Base-by-base conservation (phyloP, 441 rosid species). In the Geranium incanum region DNA sequence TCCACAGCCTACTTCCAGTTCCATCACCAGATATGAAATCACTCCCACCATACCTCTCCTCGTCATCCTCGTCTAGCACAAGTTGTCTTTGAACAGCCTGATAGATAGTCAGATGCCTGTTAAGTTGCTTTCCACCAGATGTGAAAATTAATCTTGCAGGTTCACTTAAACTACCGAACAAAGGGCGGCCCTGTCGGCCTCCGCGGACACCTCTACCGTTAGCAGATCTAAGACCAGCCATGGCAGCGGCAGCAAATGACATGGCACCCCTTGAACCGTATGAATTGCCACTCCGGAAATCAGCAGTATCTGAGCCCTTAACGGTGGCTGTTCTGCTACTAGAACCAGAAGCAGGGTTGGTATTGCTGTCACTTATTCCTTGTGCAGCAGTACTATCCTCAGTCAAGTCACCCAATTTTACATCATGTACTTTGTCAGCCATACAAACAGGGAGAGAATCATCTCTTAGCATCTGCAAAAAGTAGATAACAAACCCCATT, bases 221-320 rank as follows among this genome's bases (percentile, higher is more conserved):
- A 71, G 91, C 84, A 80, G 96, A 84, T 75, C 96, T 96, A 76
- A 93, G 91, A 76, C 98, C 98, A 78, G 98, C 96, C 98, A 93
- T 93, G 9, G 99, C 95, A 38, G 97, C 97, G 64, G 99, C 97
- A 52, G 97, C 99, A 81, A 92, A 96, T 45, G 97, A 92, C 89
- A 90, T 88, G 23, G 97, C 95, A 72, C 98, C 98, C 82, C 96
- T 89, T 64, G 98, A 84, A 72, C 96, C 92, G 78, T 86, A 90
- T 70, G 96, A 76, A 79, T 77, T 84, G 41, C 89, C 87, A 79
- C 86, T 77, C 73, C 93, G 86, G 68, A 88, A 84, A 78, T 86
- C 97, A 79, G 88, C 74, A 77, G 93, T 88, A 76, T 92, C 93
- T 3, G 95, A 87, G 45, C 86, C 90, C 82, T 91, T 85, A 66